Percentiles rank a stretch among this genome's conserved stretches.
phyloP scores from a whole-genome alignment of 2,329 filamentous ascomycete species.

The Ramularia endophylla region DNA sequence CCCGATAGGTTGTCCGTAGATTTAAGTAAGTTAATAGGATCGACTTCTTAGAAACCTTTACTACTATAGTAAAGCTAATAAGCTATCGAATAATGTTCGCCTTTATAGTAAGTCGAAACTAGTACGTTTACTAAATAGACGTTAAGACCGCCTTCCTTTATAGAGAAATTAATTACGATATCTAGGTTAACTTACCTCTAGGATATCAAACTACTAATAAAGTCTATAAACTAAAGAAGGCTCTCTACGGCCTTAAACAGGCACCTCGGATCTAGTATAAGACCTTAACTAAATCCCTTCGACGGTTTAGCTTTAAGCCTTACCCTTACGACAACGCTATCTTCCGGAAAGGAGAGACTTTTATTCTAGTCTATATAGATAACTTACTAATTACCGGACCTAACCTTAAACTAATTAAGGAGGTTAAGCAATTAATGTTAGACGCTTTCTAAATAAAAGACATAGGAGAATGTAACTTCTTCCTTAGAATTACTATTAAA shows the following conservation, averaged over 20 bases:
- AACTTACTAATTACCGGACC: constrained; percentile 1
- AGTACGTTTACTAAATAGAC: constrained; percentile 1
- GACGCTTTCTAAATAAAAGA: background rate
- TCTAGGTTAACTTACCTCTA: background rate
- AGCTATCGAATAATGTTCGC: background rate
- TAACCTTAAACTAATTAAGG: constrained; percentile 1
- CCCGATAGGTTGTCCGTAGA: constrained; percentile 1
- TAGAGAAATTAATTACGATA: background rate
- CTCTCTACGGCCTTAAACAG: constrained; percentile 3
- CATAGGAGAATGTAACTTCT: constrained; percentile 2
- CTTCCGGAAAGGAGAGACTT: background rate
- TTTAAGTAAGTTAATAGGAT: constrained; percentile 1
- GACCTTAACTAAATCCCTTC: background rate
- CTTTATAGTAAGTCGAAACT: background rate
- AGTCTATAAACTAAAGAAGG: constrained; percentile 1
- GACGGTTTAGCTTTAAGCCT: background rate
- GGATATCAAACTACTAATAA: background rate
- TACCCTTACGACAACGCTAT: background rate
- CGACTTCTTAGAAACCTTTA: constrained; percentile 3
- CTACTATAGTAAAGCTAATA: constrained; percentile 1
- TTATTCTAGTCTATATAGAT: constrained; percentile 3
- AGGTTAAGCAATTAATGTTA: background rate
- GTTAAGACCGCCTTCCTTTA: background rate
- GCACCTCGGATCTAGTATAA: constrained; percentile 5
- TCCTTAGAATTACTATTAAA: constrained; percentile 1